Conservation (phyloP, 2,329 filamentous ascomycete species). For the Emericellopsis cladophorae region DNA sequence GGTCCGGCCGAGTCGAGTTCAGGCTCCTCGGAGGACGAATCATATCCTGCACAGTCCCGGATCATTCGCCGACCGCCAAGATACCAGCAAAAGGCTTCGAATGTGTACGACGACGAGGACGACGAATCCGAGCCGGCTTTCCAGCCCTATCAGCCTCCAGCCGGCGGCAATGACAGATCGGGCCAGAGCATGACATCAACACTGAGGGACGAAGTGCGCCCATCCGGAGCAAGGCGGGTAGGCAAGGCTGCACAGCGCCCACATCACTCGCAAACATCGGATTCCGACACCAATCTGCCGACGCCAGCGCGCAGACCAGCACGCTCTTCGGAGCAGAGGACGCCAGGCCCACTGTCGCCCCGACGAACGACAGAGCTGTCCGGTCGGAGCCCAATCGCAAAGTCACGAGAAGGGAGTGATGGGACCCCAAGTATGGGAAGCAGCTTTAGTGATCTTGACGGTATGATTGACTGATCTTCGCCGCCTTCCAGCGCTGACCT, state of each 20-base stretch:
- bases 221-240: constrained; percentile 12
- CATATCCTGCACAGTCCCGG: constrained; percentile 42
- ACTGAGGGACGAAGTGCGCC: constrained; percentile 30
- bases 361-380: constrained; percentile 46
- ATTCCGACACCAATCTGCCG: constrained; percentile 47
- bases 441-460: constrained; percentile 77
- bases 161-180: constrained; percentile 18
- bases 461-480: constrained; percentile 23
- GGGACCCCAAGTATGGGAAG: constrained; percentile 72
- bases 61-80: constrained; percentile 48
- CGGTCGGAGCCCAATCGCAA: constrained; percentile 37
- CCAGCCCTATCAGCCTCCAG: constrained; percentile 28
- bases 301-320: constrained; percentile 20
- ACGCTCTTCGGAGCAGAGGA: constrained; percentile 17
- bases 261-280: constrained; percentile 42
- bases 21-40: constrained; percentile 27
- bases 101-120: constrained; percentile 39
- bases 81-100: constrained; percentile 24
- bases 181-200: constrained; percentile 39
- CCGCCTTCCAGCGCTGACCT: constrained; percentile 1
- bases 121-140: constrained; percentile 45
- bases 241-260: constrained; percentile 15
- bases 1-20: constrained; percentile 23
- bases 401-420: constrained; percentile 53
- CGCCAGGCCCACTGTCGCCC: constrained; percentile 39